Conservation (phyloP, 495 filamentous ascomycete species). For the Cercophora scortea region DNA sequence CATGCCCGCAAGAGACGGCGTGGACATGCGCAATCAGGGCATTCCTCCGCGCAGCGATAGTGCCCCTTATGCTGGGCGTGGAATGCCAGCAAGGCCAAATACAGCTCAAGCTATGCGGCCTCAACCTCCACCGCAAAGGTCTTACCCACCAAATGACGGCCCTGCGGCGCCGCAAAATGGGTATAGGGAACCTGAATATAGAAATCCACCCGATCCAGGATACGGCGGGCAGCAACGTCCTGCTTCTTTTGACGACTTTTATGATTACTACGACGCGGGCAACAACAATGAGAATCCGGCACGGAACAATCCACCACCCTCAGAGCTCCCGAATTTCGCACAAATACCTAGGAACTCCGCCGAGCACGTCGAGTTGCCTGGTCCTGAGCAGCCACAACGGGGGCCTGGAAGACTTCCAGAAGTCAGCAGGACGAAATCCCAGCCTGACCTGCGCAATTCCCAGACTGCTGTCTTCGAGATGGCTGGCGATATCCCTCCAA, state of each 20-base stretch:
- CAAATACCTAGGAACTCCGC: conserved; percentile 33
- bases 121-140: conserved; percentile 37
- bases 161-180: conserved; percentile 24
- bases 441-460: conserved; percentile 56
- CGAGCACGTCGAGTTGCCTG: conserved; percentile 24
- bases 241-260: conserved; percentile 43
- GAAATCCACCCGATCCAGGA: conserved; percentile 10
- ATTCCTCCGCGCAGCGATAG: conserved; percentile 27
- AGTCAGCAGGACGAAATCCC: conserved; percentile 52
- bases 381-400: conserved; percentile 28
- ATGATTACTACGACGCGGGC: conserved; percentile 46
- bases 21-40: conserved; percentile 24
- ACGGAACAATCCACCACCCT: conserved; percentile 23
- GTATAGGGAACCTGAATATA: conserved; percentile 16
- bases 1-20: conserved; percentile 39
- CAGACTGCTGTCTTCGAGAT: conserved; percentile 65
- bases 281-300: conserved; percentile 17
- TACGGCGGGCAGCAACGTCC: conserved; percentile 21
- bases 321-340: conserved; percentile 73
- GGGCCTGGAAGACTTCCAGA: conserved; percentile 35
- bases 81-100: conserved; percentile 32
- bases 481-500: conserved; percentile 49
- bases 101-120: conserved; percentile 43
- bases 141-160: conserved; percentile 34
- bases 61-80: conserved; percentile 33